Evolutionary conservation across 441 rosid genomes (phyloP), one percentile per base, ranked within the genome.

Genomic region (Lepidium campestre): DNA sequence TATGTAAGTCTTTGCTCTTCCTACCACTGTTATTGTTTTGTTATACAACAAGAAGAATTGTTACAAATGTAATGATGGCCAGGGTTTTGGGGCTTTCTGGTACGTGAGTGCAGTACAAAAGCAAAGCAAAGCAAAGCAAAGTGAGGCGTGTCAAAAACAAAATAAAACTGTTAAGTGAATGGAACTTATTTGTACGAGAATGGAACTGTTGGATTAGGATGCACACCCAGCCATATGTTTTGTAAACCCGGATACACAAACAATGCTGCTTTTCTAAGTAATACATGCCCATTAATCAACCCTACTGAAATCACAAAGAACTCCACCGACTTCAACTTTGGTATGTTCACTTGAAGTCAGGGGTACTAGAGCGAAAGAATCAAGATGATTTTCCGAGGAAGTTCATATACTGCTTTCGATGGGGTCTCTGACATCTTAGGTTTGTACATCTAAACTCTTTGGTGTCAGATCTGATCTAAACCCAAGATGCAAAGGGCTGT

Each of bases 351-450:
- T 79, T 88, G 23, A 76, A 81, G 61, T 75, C 85, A 10, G 88
- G 88, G 5, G 61, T 85, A 25, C 87, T 81, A 45, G 81, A 76
- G 55, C 81, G 75, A 40, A 76, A 75, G n/a, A 47, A 85, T 4
- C 73, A 59, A 10, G n/a, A n/a, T n/a, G 66, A 85, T 80, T 83
- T 88, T 56, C 86, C 81, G 0, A 64, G 81, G 71, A 88, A 88
- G 70, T 76, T 86, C 49, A 70, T 82, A 32, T 83, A 83, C 70
- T 88, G 95, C 73, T 86, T 90, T 45, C 83, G 88, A 88, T 86
- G 95, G 95, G 97, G 97, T 60, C 78, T 90, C 73, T 85, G 75
- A 71, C 88, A 79, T 74, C 65, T 90, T 57, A 90, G 95, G 97
- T 88, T 13, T 52, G 75, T 18, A 27, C 32, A 36, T 34, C 15